Percentiles rank a stretch among this genome's conserved stretches.
phyloP scores from a whole-genome alignment of 2,329 filamentous ascomycete genomes.

The Pseudogymnoascus sp. region DNA sequence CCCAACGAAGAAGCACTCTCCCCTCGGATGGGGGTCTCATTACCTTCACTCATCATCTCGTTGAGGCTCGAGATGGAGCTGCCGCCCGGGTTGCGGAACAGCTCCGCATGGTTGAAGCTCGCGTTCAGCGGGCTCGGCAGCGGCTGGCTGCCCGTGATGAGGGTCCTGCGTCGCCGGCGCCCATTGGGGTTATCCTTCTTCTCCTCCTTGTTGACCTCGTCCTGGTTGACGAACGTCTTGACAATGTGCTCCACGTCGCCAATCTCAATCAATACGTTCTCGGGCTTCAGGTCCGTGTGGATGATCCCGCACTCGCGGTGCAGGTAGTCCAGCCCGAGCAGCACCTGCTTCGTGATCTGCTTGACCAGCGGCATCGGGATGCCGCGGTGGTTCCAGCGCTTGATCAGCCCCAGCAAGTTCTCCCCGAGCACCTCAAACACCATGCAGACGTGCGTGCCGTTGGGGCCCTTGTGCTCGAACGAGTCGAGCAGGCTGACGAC shows the following conservation, averaged over 20 bases:
- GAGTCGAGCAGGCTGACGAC: constrained; percentile 94
- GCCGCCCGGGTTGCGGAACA: constrained; percentile 48
- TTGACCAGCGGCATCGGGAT: constrained; percentile 96
- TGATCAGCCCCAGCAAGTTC: constrained; percentile 90
- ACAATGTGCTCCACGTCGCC: constrained; percentile 98
- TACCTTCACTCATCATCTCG: constrained; percentile 76
- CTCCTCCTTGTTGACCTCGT: constrained; percentile 45
- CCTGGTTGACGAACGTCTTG: constrained; percentile 86
- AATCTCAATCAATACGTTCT: constrained; percentile 98
- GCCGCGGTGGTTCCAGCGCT: constrained; percentile 95
- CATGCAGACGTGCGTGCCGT: constrained; percentile 97
- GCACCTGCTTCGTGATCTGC: constrained; percentile 96
- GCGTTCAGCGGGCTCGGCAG: constrained; percentile 90
- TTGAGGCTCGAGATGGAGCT: constrained; percentile 68
- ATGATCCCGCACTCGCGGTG: constrained; percentile 98
- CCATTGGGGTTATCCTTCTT: constrained; percentile 92
- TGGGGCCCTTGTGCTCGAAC: constrained; percentile 94
- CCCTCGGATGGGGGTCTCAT: constrained; percentile 34
- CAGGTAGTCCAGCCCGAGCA: constrained; percentile 90
- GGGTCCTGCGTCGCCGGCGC: constrained; percentile 75
- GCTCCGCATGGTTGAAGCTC: constrained; percentile 72
- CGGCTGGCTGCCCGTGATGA: constrained; percentile 95
- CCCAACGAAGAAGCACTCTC: constrained; percentile 30
- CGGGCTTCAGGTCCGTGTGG: constrained; percentile 93
- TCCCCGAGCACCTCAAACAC: constrained; percentile 97